These are phyloP conservation scores for Exidia glandulosa DNA, from an alignment of 768 basidiomycete species.

Conservation along the genomic window DNA sequence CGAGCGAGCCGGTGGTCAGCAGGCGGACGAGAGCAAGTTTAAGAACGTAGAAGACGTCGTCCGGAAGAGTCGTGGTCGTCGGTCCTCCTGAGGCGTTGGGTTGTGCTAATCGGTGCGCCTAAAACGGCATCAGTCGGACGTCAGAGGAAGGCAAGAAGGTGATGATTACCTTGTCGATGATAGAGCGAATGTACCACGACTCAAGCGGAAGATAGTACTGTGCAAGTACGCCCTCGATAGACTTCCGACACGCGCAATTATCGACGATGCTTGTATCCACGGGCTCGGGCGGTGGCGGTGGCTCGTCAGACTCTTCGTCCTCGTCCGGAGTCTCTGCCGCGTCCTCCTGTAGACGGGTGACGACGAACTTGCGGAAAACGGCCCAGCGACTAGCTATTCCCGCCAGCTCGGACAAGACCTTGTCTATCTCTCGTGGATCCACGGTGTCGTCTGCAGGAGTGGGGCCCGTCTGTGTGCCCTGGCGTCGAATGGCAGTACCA, in stretches of 20 bases:
- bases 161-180: conserved; percentile 72
- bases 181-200: conserved; percentile 78
- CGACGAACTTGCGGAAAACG: conserved; percentile 78
- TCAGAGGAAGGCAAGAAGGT: background rate
- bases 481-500: background rate
- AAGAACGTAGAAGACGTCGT: conserved; percentile 93
- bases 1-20: conserved; percentile 62
- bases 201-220: conserved; percentile 85
- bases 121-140: background rate
- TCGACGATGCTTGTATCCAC: conserved; percentile 4
- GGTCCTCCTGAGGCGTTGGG: conserved; percentile 56
- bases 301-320: conserved; percentile 9
- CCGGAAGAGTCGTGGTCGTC: conserved; percentile 65
- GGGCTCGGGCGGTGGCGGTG: background rate
- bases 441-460: conserved; percentile 33
- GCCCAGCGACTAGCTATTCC: conserved; percentile 90
- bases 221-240: conserved; percentile 56
- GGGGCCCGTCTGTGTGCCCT: conserved; percentile 1
- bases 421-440: conserved; percentile 88
- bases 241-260: conserved; percentile 20
- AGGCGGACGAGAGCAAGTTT: conserved; percentile 73
- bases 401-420: conserved; percentile 74
- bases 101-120: conserved; percentile 84
- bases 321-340: background rate
- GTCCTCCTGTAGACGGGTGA: conserved; percentile 57